phyloP scores from a whole-genome alignment of 345 rosid genomes.

The Arabidopsis suecica region DNA sequence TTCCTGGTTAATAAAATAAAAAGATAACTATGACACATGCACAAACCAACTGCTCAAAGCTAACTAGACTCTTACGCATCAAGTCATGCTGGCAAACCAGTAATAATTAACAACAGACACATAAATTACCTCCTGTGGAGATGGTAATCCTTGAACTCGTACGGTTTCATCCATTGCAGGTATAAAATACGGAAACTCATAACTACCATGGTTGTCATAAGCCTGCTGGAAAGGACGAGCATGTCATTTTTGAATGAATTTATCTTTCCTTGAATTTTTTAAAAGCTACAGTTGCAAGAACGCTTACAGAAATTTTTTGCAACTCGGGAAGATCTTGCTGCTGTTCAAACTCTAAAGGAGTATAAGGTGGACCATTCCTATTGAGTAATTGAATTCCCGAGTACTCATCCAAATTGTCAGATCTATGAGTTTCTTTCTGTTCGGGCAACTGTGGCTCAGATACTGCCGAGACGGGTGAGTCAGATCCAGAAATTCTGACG shows the following conservation, averaged over 20 bases:
- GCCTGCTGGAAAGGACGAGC: constrained; percentile 7
- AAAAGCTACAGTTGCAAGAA: constrained; percentile 9
- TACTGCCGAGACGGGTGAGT: constrained; percentile 49
- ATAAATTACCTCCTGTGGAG: constrained; percentile 76
- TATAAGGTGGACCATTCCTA: constrained; percentile 59
- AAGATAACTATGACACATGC: constrained; percentile 3
- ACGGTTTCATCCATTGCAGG: constrained; percentile 65
- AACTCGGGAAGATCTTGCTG: constrained; percentile 70
- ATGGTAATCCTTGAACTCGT: constrained; percentile 65
- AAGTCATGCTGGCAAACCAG: constrained; percentile 7
- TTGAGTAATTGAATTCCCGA: constrained; percentile 62
- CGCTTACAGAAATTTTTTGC: constrained; percentile 64
- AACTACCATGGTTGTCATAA: constrained; percentile 55
- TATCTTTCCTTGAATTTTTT: constrained; percentile 28
- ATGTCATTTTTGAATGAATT: constrained; percentile 8
- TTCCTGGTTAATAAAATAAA: background rate
- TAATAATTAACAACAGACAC: constrained; percentile 21
- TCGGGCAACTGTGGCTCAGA: constrained; percentile 63
- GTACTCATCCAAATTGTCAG: constrained; percentile 63
- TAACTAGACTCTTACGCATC: constrained; percentile 21
- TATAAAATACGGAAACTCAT: constrained; percentile 76
- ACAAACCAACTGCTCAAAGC: constrained; percentile 2
- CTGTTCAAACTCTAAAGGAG: constrained; percentile 65
- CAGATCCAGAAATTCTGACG: constrained; percentile 61
- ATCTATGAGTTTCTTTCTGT: constrained; percentile 54